Evolutionary conservation across 305 asterid species (phyloP).

Genomic region (Solanum hybrid): DNA sequence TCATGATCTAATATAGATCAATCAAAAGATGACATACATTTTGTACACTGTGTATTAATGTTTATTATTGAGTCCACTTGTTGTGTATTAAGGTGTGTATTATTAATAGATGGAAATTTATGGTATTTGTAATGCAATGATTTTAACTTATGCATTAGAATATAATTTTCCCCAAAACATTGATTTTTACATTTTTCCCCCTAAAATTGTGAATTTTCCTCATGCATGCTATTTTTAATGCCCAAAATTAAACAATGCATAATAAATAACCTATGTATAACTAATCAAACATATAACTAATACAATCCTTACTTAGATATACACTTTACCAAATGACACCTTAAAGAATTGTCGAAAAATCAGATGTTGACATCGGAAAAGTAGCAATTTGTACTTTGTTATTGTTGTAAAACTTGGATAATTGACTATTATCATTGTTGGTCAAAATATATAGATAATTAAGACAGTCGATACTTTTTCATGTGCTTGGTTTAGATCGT

Average conservation of each 20-base stretch:
- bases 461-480: too few relatives aligned
- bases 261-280: not conserved
- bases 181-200: not conserved
- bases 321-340: too few relatives aligned
- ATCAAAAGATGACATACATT: not conserved
- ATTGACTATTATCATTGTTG: too few relatives aligned
- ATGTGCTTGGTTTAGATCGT: too few relatives aligned
- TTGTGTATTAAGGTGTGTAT: not conserved
- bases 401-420: too few relatives aligned
- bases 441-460: too few relatives aligned
- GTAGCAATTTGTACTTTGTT: too few relatives aligned
- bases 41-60: not conserved
- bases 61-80: not conserved
- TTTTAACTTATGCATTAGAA: not conserved
- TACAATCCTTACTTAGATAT: too few relatives aligned
- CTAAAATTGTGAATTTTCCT: not conserved
- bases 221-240: not conserved
- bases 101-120: too few relatives aligned
- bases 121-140: not conserved
- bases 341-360: too few relatives aligned
- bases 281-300: too few relatives aligned
- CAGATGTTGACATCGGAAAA: too few relatives aligned
- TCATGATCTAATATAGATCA: not conserved
- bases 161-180: not conserved
- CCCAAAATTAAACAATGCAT: not conserved